Base-by-base conservation (phyloP, 805 yeast species). In the Sugiyamaella lignohabitans region DNA sequence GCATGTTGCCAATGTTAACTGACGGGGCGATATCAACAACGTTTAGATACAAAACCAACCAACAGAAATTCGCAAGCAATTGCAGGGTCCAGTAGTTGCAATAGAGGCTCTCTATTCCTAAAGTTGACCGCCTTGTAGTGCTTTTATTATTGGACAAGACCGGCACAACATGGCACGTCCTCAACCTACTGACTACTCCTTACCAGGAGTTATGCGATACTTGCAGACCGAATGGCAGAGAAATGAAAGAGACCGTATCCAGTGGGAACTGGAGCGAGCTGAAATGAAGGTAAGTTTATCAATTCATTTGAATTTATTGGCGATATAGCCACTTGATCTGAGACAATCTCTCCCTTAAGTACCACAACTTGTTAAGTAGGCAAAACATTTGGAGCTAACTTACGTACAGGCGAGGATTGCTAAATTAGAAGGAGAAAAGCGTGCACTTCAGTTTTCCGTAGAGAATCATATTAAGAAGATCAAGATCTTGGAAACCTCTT, bases 141-240 rank as follows among this genome's bases (percentile, higher is more conserved):
- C n/a, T n/a, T n/a, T n/a, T n/a, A n/a, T n/a, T n/a, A n/a, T n/a
- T n/a, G n/a, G n/a, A n/a, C n/a, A n/a, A n/a, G n/a, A n/a, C n/a
- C n/a, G n/a, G n/a, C n/a, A n/a, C n/a, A n/a, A 27, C 8, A 27
- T 27, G 32, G 32, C 32, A 27, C 32, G 52, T 29, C 50, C 45
- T 32, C 43, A 52, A 27, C 58, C 27, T 49, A 35, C 21, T 18
- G 38, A 35, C 8, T 35, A 35, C 21, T 35, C 38, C 21, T 35
- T 35, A 35, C 69, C 71, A 38, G 84, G 84, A 43, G 79, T 80
- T 27, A 77, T 80, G 78, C 75, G 77, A 56, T 80, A 75, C 51
- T 67, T 80, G 56, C 84, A 80, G 58, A 66, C 74, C 20, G 84
- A 80, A 54, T 79, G 79, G 72, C 78, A 80, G 45, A 72, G 71